A percentile compares a stretch with the other conserved stretches of the same genome.
phyloP scores from a whole-genome alignment of 805 yeast species.

The Candida germanica region DNA sequence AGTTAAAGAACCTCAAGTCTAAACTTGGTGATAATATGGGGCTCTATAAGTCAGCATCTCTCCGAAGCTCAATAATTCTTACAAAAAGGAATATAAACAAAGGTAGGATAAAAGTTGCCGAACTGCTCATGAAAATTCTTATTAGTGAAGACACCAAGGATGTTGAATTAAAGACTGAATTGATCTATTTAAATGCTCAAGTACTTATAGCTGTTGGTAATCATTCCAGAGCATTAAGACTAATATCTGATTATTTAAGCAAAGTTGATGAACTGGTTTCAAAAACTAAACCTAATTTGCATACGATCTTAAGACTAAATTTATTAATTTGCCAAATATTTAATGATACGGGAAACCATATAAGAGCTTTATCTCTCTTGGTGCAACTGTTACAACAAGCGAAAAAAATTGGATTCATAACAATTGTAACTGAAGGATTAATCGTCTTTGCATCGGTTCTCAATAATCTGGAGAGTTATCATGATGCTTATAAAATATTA shows the following conservation, averaged over 20 bases:
- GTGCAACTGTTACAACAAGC: constrained; percentile 50
- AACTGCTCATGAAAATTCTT: constrained; percentile 30
- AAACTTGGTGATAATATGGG: constrained; percentile 29
- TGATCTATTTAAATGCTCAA: constrained; percentile 24
- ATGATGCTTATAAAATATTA: constrained; percentile 45
- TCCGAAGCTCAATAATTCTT: constrained; percentile 38
- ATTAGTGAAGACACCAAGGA: constrained; percentile 28
- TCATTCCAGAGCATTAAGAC: constrained; percentile 23
- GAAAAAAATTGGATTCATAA: constrained; percentile 42
- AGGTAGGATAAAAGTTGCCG: constrained; percentile 34
- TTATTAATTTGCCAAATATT: constrained; percentile 47
- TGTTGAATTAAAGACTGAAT: constrained; percentile 28
- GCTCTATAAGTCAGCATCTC: constrained; percentile 40
- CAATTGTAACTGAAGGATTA: constrained; percentile 46
- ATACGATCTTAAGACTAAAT: constrained; percentile 45
- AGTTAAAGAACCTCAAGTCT: constrained; percentile 30
- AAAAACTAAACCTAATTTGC: constrained; percentile 28
- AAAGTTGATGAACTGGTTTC: constrained; percentile 16
- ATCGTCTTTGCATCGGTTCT: constrained; percentile 46
- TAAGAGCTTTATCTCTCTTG: constrained; percentile 49
- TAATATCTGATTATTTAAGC: constrained; percentile 19
- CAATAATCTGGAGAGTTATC: constrained; percentile 34
- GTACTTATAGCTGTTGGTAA: constrained; percentile 32
- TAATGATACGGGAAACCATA: constrained; percentile 40
- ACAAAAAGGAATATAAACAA: constrained; percentile 35